Base-by-base conservation (phyloP, 148 eudicot species). In the Salicornia ramosissima region DNA sequence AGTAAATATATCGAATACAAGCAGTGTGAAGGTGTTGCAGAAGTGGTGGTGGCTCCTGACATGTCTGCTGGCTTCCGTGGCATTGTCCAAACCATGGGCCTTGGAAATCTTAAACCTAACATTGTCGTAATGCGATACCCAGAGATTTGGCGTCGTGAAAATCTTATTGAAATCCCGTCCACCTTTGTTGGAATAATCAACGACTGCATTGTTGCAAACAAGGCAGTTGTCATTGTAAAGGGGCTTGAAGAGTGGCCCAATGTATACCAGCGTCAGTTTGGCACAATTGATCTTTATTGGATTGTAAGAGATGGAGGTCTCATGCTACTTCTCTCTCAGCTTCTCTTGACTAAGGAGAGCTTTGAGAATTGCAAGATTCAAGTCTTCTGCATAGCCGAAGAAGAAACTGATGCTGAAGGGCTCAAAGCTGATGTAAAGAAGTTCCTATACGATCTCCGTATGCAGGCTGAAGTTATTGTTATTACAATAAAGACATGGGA, bases 191-290 rank as follows among this genome's bases (percentile, higher is more conserved):
- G 96, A 28, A 91, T 91, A 42, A 94, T 94, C 11, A 87, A 87
- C 24, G 99, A 94, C 75, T 94, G 99, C 77, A 94, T 94, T 60
- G 97, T 94, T 33, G 99, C 99, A 13, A 94, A 94, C 73, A 94
- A 94, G 81, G 99, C 99, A 0, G 99, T 94, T 42, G 97, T 94
- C 31, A 94, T 94, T 21, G 99, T 94, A 63, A 94, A 94, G 78
- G 99, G 99, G 2, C 93, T 94, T 0, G 99, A 94, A 43, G 99
- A 91, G 68, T 94, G 99, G 99, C 99, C 99, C 25, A 94, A 94
- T 64, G 97, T 83, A 73, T 94, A 77, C 65, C 97, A 94, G 68
- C 87, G 87, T 50, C 99, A 94, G 67, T 94, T 81, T 64, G 99
- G 99, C 22, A 91, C 97, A 18, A 94, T 94, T 12, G 99, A 94